Evolutionary conservation across 2,329 filamentous ascomycete species (phyloP), one percentile per base, ranked within the genome.

Genomic region (Malbranchea cinnamomea): DNA sequence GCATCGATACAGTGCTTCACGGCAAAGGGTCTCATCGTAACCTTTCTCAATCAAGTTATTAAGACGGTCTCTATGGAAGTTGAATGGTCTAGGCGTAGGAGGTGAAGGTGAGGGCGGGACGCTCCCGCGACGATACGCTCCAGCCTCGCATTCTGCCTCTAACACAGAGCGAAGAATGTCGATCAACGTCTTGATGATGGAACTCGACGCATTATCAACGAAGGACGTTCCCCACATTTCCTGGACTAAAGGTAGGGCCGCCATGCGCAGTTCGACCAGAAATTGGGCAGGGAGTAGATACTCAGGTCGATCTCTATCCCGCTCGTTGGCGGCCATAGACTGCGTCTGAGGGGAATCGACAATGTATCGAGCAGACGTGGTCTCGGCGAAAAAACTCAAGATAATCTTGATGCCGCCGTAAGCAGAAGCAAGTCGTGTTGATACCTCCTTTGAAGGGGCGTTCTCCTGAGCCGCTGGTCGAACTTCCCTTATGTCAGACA

Each of bases 151-250:
- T 32, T 93, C 83, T n/a, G 71, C 78, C 34, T 74, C 68, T 7
- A 84, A 68, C 10, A 91, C 75, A 4, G 71, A 71, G 42, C 80
- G 81, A 34, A 98, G 62, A 26, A 93, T 87, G 18, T 84, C 79
- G 36, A 95, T 72, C 9, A 93, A 62, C 31, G 74, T 77, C 42
- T 81, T 79, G 11, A 89, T 71, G 23, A 85, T 78, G 13, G 74
- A 67, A 14, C 74, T 76, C 3, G 79, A 74, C 1, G 83, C 71
- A 44, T 82, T 85, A 42, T 93, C 83, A 11, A 89, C 71, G 27
- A 92, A 71, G 15, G 73, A 63, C 1, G 84, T 91, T 41, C 82
- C 74, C 91, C 89, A 98, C 16, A 95, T 68, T 26, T 75, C 68
- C 33, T 70, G 68, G 23, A 89, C 68, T 26, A 78, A 71, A 1